Base-by-base conservation (phyloP, 805 yeast genomes). In the Cyberlindnera mississippiensis region DNA sequence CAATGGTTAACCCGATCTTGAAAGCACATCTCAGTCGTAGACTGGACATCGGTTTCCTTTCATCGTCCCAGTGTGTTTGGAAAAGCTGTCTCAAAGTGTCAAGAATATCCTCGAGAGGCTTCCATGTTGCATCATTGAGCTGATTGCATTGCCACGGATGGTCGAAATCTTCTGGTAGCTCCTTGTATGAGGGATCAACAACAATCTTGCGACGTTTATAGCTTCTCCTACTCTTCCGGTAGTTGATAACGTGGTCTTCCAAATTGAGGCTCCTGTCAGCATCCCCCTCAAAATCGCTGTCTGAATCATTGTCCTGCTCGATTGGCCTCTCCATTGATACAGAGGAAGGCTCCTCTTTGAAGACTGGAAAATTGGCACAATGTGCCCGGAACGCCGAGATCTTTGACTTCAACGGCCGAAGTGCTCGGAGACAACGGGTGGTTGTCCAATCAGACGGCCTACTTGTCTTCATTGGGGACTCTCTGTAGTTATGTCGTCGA, bases 381-480 rank as follows among this genome's bases (percentile, higher is more conserved):
- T 40, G 35, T 6, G 40, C 17, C 28, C 37, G 38, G 19, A 43
- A 16, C 3, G 42, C 37, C 6, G 40, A 8, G 30, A 52, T 34
- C 33, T 42, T 52, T 11, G 45, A 28, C 33, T 50, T 48, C 16
- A 50, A 32, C 6, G 49, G 51, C 30, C 52, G 44, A 28, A 48
- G 38, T 14, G 45, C 36, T 10, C 51, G 16, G 30, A 48, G 26
- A 16, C 50, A 45, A 9, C 46, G 34, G 1, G 26, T 30, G 8
- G 43, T 46, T 15, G 32, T 7, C 48, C 50, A 44, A 7, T 15
- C 22, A 27, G 28, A n/a, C n/a, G n/a, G n/a, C n/a, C n/a, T n/a
- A n/a, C n/a, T n/a, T n/a, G n/a, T n/a, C n/a, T n/a, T n/a, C n/a
- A n/a, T n/a, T n/a, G n/a, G n/a, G n/a, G n/a, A n/a, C n/a, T n/a